Evolutionary conservation across 1,284 basidiomycete species (phyloP).

Genomic region (Trichosporon coremiiforme): DNA sequence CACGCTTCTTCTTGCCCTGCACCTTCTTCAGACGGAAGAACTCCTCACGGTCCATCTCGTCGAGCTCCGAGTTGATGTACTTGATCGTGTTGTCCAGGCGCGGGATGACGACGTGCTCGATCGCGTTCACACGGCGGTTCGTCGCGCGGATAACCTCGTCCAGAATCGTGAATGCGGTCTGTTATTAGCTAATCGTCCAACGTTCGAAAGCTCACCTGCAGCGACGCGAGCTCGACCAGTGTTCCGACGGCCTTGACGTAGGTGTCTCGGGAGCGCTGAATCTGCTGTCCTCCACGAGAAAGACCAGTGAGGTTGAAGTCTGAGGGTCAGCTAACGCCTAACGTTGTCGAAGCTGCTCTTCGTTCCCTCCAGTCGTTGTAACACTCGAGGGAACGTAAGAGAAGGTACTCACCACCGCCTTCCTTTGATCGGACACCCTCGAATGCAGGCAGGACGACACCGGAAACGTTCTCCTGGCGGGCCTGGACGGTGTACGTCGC

Average conservation of each 20-base stretch:
- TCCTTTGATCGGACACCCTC: conserved; percentile 77
- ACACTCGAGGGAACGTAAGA: not conserved
- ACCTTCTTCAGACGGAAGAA: conserved; percentile 97
- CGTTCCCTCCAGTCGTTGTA: no score
- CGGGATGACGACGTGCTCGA: conserved; percentile 97
- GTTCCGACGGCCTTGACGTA: conserved; percentile 98
- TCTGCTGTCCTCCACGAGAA: conserved; percentile 94
- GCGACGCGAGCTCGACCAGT: conserved; percentile 92
- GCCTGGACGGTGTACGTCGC: conserved; percentile 92
- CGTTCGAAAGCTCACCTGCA: conserved; percentile 58
- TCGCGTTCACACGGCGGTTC: conserved; percentile 96
- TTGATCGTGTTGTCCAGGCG: conserved; percentile 95
- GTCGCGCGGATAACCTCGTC: conserved; percentile 99
- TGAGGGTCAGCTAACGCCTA: conserved; percentile 49
- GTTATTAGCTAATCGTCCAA: conserved; percentile 41
- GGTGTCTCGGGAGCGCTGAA: conserved; percentile 87
- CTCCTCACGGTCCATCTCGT: conserved; percentile 97
- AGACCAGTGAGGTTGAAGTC: conserved; percentile 98
- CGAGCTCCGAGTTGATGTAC: conserved; percentile 93
- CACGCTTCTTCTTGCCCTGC: conserved; percentile 94
- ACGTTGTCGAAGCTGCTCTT: not conserved
- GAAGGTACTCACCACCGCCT: conserved; percentile 67
- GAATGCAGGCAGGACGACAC: conserved; percentile 95
- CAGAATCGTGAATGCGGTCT: conserved; percentile 97
- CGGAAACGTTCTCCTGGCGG: conserved; percentile 97